phyloP scores from a whole-genome alignment of 2,329 filamentous ascomycete species.

The Paradendryphiella salina region DNA sequence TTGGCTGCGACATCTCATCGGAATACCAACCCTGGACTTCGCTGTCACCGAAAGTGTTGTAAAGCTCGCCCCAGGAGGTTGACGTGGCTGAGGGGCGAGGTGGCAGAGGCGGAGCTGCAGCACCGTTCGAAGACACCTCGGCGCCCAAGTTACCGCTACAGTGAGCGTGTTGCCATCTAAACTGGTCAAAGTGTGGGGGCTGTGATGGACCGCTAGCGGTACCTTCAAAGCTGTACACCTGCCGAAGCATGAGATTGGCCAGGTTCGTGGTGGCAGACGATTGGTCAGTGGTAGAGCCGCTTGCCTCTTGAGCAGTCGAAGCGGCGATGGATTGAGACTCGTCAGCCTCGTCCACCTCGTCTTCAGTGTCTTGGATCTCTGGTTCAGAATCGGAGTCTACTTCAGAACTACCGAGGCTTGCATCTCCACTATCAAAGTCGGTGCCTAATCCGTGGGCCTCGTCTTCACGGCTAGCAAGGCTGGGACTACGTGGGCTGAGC shows the following conservation, averaged over 20 bases:
- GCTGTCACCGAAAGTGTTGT: conserved; percentile 14
- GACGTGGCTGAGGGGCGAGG: conserved; percentile 21
- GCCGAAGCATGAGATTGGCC: not conserved
- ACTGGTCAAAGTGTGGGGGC: conserved; percentile 2
- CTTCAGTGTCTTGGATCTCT: conserved; percentile 9
- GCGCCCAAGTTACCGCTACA: not conserved
- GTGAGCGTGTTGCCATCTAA: not conserved
- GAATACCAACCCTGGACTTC: conserved; percentile 11
- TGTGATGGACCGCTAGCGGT: not conserved
- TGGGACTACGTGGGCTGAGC: not conserved
- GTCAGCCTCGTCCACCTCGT: conserved; percentile 1
- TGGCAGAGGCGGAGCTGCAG: conserved; percentile 20
- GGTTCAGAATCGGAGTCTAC: conserved; percentile 8
- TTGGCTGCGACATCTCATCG: conserved; percentile 4
- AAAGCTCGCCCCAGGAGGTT: conserved; percentile 11
- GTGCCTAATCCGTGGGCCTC: not conserved
- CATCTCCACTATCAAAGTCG: conserved; percentile 17
- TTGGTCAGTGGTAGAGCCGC: not conserved
- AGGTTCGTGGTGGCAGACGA: not conserved
- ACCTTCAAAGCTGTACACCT: conserved; percentile 3
- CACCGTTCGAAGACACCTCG: not conserved
- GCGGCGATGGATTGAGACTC: not conserved
- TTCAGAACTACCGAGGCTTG: conserved; percentile 14
- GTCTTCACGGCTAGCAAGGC: conserved; percentile 5
- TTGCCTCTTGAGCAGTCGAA: not conserved